Conservation (phyloP, 148 eudicot species). For the Rhododendron ferrugineum region DNA sequence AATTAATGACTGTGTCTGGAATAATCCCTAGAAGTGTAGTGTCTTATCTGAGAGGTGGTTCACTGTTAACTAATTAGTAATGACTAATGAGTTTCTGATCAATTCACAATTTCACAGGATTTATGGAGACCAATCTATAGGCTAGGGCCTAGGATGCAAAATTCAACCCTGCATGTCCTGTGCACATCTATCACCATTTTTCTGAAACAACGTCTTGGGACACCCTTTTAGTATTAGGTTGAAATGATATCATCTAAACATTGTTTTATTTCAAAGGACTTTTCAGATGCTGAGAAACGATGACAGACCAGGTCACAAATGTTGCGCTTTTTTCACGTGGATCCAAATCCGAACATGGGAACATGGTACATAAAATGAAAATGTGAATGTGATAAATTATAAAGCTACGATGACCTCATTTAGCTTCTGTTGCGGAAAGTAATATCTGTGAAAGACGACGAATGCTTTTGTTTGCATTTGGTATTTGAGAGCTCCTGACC, state of each 20-base stretch:
- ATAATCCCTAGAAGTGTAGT: not conserved
- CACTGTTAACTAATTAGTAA: not conserved
- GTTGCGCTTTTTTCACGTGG: not conserved
- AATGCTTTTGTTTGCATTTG: not conserved
- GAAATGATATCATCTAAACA: not conserved
- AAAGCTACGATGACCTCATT: not conserved
- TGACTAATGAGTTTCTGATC: not conserved
- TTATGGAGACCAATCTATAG: not conserved
- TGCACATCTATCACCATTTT: not conserved
- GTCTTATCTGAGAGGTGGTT: not conserved
- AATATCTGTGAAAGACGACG: not conserved
- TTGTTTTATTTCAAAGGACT: not conserved
- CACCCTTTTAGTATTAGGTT: not conserved
- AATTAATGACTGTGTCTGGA: not conserved
- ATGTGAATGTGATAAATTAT: not conserved
- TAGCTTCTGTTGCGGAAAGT: not conserved
- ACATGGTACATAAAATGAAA: not conserved
- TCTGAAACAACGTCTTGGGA: not conserved
- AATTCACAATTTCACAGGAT: not conserved
- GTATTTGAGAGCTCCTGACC: constrained; percentile 6
- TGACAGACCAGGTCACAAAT: not conserved
- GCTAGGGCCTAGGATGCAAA: not conserved
- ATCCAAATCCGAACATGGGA: not conserved
- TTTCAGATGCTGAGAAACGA: not conserved
- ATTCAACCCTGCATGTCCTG: not conserved